Percentiles rank a stretch among this genome's conserved stretches.
Evolutionary conservation across 2,329 filamentous ascomycete species (phyloP).

Genomic region (Westerdykella aurantiaca): DNA sequence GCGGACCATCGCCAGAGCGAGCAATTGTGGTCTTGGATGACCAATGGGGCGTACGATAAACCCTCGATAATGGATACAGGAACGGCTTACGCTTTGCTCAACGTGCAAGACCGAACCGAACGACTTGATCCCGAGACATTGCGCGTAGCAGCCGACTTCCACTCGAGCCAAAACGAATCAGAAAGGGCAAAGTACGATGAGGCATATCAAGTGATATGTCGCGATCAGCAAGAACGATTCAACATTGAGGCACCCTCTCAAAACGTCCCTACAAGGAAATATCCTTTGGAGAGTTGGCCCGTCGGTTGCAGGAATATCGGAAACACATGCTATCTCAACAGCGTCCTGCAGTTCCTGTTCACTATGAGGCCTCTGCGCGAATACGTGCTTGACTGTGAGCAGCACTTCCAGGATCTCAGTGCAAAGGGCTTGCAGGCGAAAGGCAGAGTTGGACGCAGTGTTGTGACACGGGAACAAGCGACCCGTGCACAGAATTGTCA

Average conservation of each 20-base stretch:
- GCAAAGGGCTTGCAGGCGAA: conserved; percentile 55
- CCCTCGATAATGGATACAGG: conserved; percentile 49
- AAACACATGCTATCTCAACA: conserved; percentile 98
- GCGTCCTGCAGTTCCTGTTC: conserved; percentile 90
- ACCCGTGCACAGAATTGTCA: conserved; percentile 66
- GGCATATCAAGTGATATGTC: conserved; percentile 44
- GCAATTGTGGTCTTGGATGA: conserved; percentile 48
- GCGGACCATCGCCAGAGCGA: conserved; percentile 54
- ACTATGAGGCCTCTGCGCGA: conserved; percentile 76
- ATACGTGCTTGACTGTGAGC: conserved; percentile 70
- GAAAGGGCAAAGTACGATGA: conserved; percentile 38
- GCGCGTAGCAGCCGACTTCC: conserved; percentile 3
- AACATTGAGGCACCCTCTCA: conserved; percentile 10
- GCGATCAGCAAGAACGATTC: conserved; percentile 23
- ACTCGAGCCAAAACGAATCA: no score
- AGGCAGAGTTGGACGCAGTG: conserved; percentile 71
- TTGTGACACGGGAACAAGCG: conserved; percentile 55
- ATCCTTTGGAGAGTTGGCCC: conserved; percentile 54
- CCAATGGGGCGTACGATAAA: conserved; percentile 46
- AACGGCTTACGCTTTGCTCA: conserved; percentile 35
- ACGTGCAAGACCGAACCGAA: conserved; percentile 49
- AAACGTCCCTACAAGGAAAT: conserved; percentile 11
- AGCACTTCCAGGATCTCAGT: conserved; percentile 61
- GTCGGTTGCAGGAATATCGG: conserved; percentile 89
- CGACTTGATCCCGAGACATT: conserved; percentile 44